Evolutionary conservation across 2,329 filamentous ascomycete species (phyloP), one percentile per base, ranked within the genome.

Genomic region (Penicillium sumatraense): DNA sequence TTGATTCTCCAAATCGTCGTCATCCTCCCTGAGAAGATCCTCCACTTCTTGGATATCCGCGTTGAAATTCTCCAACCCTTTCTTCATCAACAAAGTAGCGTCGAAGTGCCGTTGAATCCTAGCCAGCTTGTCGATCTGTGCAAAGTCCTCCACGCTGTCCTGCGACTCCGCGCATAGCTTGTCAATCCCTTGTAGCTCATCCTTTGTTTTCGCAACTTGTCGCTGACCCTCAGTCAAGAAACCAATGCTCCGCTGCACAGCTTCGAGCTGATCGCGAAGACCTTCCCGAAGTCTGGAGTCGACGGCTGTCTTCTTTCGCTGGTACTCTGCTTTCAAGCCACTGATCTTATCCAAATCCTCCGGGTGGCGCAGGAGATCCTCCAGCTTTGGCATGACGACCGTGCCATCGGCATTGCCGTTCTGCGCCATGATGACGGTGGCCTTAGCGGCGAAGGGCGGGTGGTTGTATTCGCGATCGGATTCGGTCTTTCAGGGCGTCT

Each of bases 171-270:
- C 92, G 79, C 95, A 99, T 61, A 99, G 85, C 78, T 91, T 92
- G 80, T 99, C 95, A 68, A 99, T 98, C 78, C 93, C 96, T 82
- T 96, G 92, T 86, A 99, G 95, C 79, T 99, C 95, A 64, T 98
- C 93, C 75, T 96, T 96, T 77, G 97, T 97, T 67, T 89, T 86
- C 71, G 91, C 89, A 31, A 99, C 90, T 58, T 91, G 91, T 74
- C 93, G 90, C 76, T 98, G 93, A 53, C 93, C 93, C 71, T 97
- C 92, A 41, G 86, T 86, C 62, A 99, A 88, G 59, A 90, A 90
- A 62, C 80, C 89, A 87, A 99, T 96, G 73, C 95, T 95, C 64
- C 89, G 85, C 78, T 98, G 93, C 10, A 95, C 97, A 51, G 93
- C 89, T 77, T 96, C 91, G 54, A 99, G 85, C 81, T 99, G 95